A percentile compares a stretch with the other conserved stretches of the same genome.
Conservation (phyloP, 2,329 filamentous ascomycete genomes). For the Claviceps quebecensis region DNA sequence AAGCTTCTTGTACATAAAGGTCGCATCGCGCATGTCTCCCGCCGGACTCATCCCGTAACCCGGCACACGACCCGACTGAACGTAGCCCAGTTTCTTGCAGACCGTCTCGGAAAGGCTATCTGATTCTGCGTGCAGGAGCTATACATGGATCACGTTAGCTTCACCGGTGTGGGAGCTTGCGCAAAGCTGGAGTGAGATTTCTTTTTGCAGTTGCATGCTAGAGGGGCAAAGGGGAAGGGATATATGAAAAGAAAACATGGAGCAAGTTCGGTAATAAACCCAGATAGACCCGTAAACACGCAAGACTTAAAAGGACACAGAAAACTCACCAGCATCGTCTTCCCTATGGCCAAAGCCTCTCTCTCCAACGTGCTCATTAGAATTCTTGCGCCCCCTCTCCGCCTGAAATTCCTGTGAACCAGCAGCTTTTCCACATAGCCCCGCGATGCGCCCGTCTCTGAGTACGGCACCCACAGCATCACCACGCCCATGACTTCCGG, state of each 20-base stretch:
- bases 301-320: neutral
- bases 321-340: constrained; percentile 37
- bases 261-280: neutral
- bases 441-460: constrained; percentile 42
- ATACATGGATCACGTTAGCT: neutral
- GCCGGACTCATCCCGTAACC: constrained; percentile 35
- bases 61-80: constrained; percentile 39
- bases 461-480: constrained; percentile 35
- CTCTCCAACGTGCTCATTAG: constrained; percentile 41
- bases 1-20: constrained; percentile 47
- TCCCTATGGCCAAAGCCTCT: constrained; percentile 34
- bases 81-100: constrained; percentile 43
- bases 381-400: constrained; percentile 34
- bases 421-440: constrained; percentile 44
- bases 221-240: neutral
- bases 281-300: neutral
- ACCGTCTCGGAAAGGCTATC: constrained; percentile 37
- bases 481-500: constrained; percentile 40
- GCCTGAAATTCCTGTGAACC: constrained; percentile 35
- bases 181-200: too few species aligned
- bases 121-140: constrained; percentile 40
- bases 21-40: constrained; percentile 33
- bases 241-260: neutral
- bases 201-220: too few species aligned
- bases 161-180: too few species aligned